Conservation (phyloP, 2,329 filamentous ascomycete species). For the Dothiorella sarmentorum region DNA sequence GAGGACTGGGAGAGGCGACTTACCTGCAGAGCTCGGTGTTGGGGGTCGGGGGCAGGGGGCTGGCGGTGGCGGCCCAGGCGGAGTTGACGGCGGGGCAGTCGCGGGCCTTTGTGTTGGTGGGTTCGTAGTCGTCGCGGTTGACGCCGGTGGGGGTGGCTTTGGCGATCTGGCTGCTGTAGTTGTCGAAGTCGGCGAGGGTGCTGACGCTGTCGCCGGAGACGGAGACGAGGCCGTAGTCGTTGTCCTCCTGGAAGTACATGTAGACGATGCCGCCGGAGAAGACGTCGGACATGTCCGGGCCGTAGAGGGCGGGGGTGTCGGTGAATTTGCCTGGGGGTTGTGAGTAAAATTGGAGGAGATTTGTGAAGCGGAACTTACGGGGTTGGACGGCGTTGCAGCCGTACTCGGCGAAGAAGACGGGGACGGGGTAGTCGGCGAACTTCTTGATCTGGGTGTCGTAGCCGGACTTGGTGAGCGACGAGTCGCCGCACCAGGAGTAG, state of each 20-base stretch:
- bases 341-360: too few species aligned
- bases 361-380: too few species aligned
- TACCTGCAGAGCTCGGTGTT: constrained; percentile 69
- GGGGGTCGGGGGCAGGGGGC: constrained; percentile 74
- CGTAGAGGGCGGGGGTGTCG: constrained; percentile 80
- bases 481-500: constrained; percentile 97
- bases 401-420: constrained; percentile 98
- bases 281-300: constrained; percentile 73
- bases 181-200: constrained; percentile 71
- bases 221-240: constrained; percentile 80
- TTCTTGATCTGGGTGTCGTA: constrained; percentile 81
- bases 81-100: constrained; percentile 65
- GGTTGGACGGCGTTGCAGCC: constrained; percentile 77
- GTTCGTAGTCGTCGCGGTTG: constrained; percentile 64
- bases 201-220: constrained; percentile 58
- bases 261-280: constrained; percentile 98
- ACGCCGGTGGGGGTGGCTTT: constrained; percentile 65
- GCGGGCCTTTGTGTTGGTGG: constrained; percentile 65
- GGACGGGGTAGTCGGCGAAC: constrained; percentile 85
- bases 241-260: constrained; percentile 93
- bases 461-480: constrained; percentile 70
- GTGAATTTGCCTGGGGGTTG: too few species aligned
- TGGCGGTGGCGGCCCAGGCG: constrained; percentile 66
- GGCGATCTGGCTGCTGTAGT: constrained; percentile 67
- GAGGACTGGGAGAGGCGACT: too few species aligned